Conservation (phyloP, 176 grass and related monocot species). For the Lolium rigidum region DNA sequence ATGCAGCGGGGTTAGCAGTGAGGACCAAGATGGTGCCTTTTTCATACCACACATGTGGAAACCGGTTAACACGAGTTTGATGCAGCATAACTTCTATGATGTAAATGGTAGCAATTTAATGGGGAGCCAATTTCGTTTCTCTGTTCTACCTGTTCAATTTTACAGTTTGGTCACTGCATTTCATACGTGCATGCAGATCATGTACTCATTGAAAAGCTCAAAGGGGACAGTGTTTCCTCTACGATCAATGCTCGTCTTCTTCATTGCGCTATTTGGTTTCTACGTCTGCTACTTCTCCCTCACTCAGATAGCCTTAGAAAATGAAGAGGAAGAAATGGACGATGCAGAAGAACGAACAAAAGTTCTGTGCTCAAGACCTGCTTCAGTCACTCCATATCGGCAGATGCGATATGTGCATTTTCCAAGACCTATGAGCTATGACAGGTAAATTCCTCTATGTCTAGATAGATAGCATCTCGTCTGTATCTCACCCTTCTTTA, state of each 20-base stretch:
- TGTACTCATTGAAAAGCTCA: slow-evolving; percentile 60
- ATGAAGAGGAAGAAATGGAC: slow-evolving; percentile 26
- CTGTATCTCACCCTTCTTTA: background rate
- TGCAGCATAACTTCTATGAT: slow-evolving; percentile 21
- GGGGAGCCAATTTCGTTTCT: background rate
- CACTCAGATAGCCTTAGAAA: slow-evolving; percentile 66
- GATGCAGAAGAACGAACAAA: slow-evolving; percentile 28
- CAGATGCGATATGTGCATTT: slow-evolving; percentile 72
- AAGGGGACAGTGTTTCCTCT: slow-evolving; percentile 59
- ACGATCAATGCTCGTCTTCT: slow-evolving; percentile 64
- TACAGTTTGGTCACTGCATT: slow-evolving; percentile 12
- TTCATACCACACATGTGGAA: background rate
- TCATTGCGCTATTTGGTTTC: slow-evolving; percentile 70
- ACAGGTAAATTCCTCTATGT: slow-evolving; percentile 47
- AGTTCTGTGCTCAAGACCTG: slow-evolving; percentile 40
- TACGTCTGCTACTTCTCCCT: slow-evolving; percentile 78
- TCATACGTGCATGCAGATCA: slow-evolving; percentile 54
- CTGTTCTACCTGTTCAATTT: background rate
- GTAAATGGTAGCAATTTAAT: slow-evolving; percentile 59
- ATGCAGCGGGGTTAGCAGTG: slow-evolving; percentile 30
- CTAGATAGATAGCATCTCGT: background rate
- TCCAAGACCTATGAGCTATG: slow-evolving; percentile 71
- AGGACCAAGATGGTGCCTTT: slow-evolving; percentile 40
- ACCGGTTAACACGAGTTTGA: slow-evolving; percentile 4
- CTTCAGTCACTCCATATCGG: slow-evolving; percentile 36